Evolutionary conservation across 306 rosid genomes (phyloP).

Genomic region (Argentina anserina): DNA sequence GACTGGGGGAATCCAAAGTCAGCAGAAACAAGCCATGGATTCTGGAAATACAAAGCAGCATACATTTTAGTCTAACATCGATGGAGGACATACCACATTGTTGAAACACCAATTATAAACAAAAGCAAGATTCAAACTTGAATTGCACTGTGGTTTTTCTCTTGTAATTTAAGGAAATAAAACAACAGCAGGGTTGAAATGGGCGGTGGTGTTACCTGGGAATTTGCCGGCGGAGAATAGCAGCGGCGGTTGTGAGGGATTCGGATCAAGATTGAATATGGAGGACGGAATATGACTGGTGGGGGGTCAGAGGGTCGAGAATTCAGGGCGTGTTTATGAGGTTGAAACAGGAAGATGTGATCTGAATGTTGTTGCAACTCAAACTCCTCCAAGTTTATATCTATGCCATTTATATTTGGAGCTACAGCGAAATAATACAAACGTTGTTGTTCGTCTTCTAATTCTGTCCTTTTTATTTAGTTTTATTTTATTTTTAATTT

Average conservation of each 20-base stretch:
- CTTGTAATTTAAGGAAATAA: neutral
- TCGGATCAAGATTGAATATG: conserved; percentile 3
- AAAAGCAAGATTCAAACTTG: neutral
- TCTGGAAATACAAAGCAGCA: conserved; percentile 7
- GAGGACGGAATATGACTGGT: neutral
- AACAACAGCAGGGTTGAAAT: neutral
- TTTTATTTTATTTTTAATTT: no score
- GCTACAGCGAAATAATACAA: neutral
- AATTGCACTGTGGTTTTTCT: neutral
- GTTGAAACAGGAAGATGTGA: neutral
- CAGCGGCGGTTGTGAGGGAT: neutral
- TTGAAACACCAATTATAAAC: neutral
- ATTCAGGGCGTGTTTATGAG: conserved; percentile 18
- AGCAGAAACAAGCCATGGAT: neutral
- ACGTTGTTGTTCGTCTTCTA: conserved; percentile 4
- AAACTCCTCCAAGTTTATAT: neutral
- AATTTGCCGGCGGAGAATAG: neutral
- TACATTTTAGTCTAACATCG: neutral
- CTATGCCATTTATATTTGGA: neutral
- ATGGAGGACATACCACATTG: neutral
- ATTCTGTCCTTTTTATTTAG: neutral
- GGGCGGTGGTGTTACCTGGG: conserved; percentile 6
- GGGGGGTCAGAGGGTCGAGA: neutral
- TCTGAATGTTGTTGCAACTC: neutral
- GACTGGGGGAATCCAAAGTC: neutral